A percentile compares a stretch with the other conserved stretches of the same genome.
Evolutionary conservation across 1,139 yeast species (phyloP).

Genomic region (Saccharomyces uvarum): DNA sequence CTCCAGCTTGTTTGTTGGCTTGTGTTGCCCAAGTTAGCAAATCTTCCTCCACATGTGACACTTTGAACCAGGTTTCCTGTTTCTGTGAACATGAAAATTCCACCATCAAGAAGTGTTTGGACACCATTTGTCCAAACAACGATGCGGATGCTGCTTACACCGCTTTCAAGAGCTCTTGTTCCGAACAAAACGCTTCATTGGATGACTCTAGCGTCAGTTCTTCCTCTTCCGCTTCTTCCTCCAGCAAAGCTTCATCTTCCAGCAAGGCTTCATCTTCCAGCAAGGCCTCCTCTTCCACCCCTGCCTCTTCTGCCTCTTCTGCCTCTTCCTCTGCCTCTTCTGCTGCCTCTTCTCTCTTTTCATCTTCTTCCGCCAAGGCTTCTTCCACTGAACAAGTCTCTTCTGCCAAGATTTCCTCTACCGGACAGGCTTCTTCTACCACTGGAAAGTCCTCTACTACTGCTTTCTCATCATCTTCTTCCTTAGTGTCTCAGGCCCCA

Average conservation of each 20-base stretch:
- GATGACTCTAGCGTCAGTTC: conserved; percentile 31
- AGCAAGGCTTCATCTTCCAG: conserved; percentile 31
- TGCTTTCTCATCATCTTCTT: conserved; percentile 15
- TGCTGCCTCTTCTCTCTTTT: conserved; percentile 12
- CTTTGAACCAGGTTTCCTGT: conserved; percentile 52
- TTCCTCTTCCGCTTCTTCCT: conserved; percentile 32
- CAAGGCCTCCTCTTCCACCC: conserved; percentile 23
- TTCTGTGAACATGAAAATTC: conserved; percentile 49
- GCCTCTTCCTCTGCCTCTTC: conserved; percentile 12
- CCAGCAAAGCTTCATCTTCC: conserved; percentile 32
- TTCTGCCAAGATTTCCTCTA: conserved; percentile 12
- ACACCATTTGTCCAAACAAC: conserved; percentile 57
- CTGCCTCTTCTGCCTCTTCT: conserved; percentile 15
- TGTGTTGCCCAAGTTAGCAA: conserved; percentile 69
- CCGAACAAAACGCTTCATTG: conserved; percentile 35
- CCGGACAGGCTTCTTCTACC: conserved; percentile 18
- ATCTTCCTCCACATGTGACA: conserved; percentile 44
- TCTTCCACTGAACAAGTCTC: conserved; percentile 7
- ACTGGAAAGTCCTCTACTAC: conserved; percentile 18
- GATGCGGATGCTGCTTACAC: conserved; percentile 48
- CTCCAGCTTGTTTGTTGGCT: conserved; percentile 85
- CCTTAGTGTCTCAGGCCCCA: conserved; percentile 6
- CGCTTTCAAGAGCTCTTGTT: conserved; percentile 51
- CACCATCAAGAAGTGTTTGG: conserved; percentile 53
- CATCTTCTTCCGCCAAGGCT: conserved; percentile 21